Base-by-base conservation (phyloP, 31 red algal species). In the Pterothamnion heteromorphum region DNA sequence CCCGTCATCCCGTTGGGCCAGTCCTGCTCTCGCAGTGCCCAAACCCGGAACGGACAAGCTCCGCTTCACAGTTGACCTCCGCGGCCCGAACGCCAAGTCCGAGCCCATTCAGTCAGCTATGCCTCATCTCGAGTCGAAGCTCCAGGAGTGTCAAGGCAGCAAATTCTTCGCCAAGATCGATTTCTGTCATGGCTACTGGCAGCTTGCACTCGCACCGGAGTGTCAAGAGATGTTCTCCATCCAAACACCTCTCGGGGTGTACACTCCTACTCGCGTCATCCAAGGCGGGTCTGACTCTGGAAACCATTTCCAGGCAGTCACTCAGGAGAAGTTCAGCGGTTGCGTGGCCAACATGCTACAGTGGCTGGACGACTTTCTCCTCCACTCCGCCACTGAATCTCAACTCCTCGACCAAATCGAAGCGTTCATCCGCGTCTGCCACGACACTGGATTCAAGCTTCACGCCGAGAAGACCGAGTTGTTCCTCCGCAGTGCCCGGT, bases 361-460 rank as follows among this genome's bases (percentile, higher is more conserved):
- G 44, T 94, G 89, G 93, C 35, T 92, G 1, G 35, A 94, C 36
- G 93, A 94, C 43, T 94, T 91, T 34, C 89, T 87, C 34, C 26
- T 94, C 21, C 78, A 94, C 89, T 88, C 44, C 1, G 4, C 1
- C 20, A 23, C 24, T 1, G 93, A 86, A 87, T 3, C 0, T 1
- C 57, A 94, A 36, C 93, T 94, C 1, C 80, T 94, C 1, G 22
- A 44, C 2, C 21, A 1, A 1, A 2, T 94, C 0, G 2, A 43
- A 0, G 18, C 34, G 9, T 94, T 91, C 84, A 37, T 94, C 22
- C 2, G 41, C 4, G 1, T 85, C 1, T 91, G 93, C 38, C 3
- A 23, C 1, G 80, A 94, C 23, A 27, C 18, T 30, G 58, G 41
- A 5, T 80, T 91, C 20, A 83, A 91, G 44, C 1, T 91, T 3